Percentiles rank a stretch among this genome's conserved stretches.
Evolutionary conservation across 257 asterid species (phyloP).

Genomic region (Henckelia pumila): DNA sequence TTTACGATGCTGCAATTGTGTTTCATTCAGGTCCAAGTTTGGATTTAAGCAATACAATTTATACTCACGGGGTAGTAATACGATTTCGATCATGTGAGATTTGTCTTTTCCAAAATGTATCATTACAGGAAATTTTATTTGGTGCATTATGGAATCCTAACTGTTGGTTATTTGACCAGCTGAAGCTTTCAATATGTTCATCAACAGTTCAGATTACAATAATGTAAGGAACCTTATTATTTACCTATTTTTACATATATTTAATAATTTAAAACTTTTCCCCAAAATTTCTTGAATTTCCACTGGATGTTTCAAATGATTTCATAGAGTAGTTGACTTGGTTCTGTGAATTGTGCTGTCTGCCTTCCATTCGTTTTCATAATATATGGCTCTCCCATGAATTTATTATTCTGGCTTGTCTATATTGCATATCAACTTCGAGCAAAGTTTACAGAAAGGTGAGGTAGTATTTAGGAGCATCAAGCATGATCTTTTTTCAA

Average conservation of each 20-base stretch:
- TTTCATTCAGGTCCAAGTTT: constrained; percentile 46
- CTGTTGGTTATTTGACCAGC: not conserved
- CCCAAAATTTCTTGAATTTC: not conserved
- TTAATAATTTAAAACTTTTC: too few species aligned
- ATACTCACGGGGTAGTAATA: constrained; percentile 64
- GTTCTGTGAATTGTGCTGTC: not conserved
- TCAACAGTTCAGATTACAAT: not conserved
- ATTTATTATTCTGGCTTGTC: not conserved
- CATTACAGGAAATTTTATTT: not conserved
- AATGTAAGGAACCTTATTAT: not conserved
- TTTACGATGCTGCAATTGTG: constrained; percentile 12
- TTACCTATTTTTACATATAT: too few species aligned
- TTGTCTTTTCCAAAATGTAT: not conserved
- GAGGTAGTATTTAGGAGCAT: too few species aligned
- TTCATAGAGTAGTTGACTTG: not conserved
- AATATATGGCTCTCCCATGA: constrained; percentile 8
- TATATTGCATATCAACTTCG: not conserved
- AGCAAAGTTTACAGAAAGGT: too few species aligned
- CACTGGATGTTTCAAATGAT: not conserved
- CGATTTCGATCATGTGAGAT: constrained; percentile 21
- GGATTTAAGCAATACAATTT: constrained; percentile 38
- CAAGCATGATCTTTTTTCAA: too few species aligned
- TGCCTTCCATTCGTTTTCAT: not conserved
- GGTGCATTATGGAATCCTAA: not conserved
- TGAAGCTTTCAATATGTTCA: not conserved